phyloP scores from a whole-genome alignment of 2,329 filamentous ascomycete genomes.

The Trichophyton equinum region DNA sequence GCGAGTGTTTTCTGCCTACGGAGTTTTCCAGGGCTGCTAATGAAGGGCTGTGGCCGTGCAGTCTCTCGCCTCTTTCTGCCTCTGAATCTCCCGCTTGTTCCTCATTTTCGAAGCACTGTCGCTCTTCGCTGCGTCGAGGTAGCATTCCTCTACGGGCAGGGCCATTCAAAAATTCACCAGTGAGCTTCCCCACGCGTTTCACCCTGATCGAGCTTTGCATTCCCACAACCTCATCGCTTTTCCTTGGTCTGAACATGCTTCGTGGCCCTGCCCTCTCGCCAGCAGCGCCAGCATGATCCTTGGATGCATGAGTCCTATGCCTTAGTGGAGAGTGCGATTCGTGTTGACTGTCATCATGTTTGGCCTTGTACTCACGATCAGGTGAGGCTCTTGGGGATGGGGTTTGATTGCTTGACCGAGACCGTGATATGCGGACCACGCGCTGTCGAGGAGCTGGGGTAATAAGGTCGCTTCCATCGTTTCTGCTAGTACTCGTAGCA shows the following conservation, averaged over 20 bases:
- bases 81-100: constrained; percentile 5
- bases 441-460: constrained; percentile 36
- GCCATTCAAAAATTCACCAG: constrained; percentile 66
- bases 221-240: constrained; percentile 49
- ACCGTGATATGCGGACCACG: constrained; percentile 24
- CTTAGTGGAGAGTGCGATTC: background rate
- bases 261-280: constrained; percentile 19
- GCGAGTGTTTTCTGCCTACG: background rate
- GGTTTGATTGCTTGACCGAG: constrained; percentile 27
- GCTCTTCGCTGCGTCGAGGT: constrained; percentile 51
- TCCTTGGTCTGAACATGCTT: constrained; percentile 29
- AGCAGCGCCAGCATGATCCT: background rate
- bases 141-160: constrained; percentile 62
- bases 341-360: constrained; percentile 6
- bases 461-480: constrained; percentile 16
- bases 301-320: background rate
- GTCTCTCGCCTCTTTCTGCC: background rate
- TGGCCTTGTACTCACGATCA: constrained; percentile 21
- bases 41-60: background rate
- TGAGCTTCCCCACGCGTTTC: constrained; percentile 61
- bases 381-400: constrained; percentile 29
- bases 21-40: background rate
- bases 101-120: constrained; percentile 23
- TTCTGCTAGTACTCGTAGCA: constrained; percentile 22
- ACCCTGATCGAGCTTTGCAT: constrained; percentile 63